Evolutionary conservation across 2,329 filamentous ascomycete genomes (phyloP).

Genomic region (Dichotomopilus funicola): DNA sequence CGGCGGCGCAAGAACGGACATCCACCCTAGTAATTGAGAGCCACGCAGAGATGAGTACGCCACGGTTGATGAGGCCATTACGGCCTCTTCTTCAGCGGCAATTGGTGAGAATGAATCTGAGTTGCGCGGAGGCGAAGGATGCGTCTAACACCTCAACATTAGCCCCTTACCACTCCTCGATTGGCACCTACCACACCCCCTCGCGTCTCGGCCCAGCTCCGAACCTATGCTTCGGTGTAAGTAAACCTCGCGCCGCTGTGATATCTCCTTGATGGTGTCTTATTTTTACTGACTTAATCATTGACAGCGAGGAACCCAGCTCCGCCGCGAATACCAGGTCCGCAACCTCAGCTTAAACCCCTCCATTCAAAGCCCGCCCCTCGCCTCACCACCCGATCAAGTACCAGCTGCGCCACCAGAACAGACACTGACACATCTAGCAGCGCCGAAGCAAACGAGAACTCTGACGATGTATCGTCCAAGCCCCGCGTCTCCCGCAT

Average conservation of each 20-base stretch:
- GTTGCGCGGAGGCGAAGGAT: not conserved
- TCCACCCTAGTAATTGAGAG: slow-evolving; percentile 13
- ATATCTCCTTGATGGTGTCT: not conserved
- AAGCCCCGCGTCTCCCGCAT: slow-evolving; percentile 41
- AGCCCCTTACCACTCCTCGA: slow-evolving; percentile 23
- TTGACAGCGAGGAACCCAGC: slow-evolving; percentile 5
- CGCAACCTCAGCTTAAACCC: slow-evolving; percentile 1
- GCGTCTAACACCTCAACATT: slow-evolving; percentile 9
- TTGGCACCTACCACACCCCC: slow-evolving; percentile 14
- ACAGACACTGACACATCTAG: not conserved
- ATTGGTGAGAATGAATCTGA: slow-evolving; percentile 23
- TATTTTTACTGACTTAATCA: not conserved
- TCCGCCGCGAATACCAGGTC: slow-evolving; percentile 9
- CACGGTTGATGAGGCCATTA: slow-evolving; percentile 32
- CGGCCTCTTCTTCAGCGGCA: slow-evolving; percentile 28
- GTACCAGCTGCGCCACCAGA: not conserved
- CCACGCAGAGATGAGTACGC: slow-evolving; percentile 29
- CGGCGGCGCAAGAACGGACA: slow-evolving; percentile 1
- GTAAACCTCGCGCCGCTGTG: not conserved
- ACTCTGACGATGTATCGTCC: not conserved
- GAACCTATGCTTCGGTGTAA: slow-evolving; percentile 23
- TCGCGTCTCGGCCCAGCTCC: slow-evolving; percentile 20
- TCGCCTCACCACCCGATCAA: not conserved
- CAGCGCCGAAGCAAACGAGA: not conserved
- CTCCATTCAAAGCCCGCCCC: not conserved